Conservation (phyloP, 2,329 filamentous ascomycete genomes). For the Beauveria caledonica region DNA sequence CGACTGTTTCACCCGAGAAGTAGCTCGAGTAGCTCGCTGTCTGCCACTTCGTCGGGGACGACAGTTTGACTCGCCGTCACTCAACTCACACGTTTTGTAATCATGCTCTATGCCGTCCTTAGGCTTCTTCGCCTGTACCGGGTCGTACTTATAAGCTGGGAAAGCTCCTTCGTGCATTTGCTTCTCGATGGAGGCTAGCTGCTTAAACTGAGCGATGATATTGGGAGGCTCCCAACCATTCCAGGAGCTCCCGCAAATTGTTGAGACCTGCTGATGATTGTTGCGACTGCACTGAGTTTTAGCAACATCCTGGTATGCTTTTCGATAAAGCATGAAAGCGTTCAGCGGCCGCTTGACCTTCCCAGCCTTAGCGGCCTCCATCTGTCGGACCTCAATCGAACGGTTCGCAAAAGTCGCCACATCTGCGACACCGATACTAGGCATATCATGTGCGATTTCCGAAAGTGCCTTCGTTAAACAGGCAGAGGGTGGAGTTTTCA, state of each 20-base stretch:
- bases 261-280: conserved; percentile 89
- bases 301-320: conserved; percentile 79
- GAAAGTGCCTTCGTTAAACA: conserved; percentile 52
- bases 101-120: conserved; percentile 49
- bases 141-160: conserved; percentile 90
- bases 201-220: conserved; percentile 67
- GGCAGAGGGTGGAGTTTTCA: background rate
- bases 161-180: conserved; percentile 79
- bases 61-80: conserved; percentile 20
- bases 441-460: conserved; percentile 56
- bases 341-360: conserved; percentile 93
- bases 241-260: conserved; percentile 83
- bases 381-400: conserved; percentile 53
- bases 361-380: conserved; percentile 60
- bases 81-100: conserved; percentile 33
- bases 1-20: background rate
- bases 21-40: background rate
- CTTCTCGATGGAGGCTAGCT: conserved; percentile 71
- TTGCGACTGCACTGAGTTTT: conserved; percentile 76
- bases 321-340: conserved; percentile 95
- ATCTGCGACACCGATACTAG: conserved; percentile 58
- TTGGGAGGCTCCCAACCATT: conserved; percentile 60
- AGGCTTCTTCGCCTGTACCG: conserved; percentile 24
- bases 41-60: background rate
- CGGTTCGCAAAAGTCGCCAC: conserved; percentile 76